A percentile compares a stretch with the other conserved stretches of the same genome.
Evolutionary conservation across 257 asterid species (phyloP).

Genomic region (Ilex aquifolium): DNA sequence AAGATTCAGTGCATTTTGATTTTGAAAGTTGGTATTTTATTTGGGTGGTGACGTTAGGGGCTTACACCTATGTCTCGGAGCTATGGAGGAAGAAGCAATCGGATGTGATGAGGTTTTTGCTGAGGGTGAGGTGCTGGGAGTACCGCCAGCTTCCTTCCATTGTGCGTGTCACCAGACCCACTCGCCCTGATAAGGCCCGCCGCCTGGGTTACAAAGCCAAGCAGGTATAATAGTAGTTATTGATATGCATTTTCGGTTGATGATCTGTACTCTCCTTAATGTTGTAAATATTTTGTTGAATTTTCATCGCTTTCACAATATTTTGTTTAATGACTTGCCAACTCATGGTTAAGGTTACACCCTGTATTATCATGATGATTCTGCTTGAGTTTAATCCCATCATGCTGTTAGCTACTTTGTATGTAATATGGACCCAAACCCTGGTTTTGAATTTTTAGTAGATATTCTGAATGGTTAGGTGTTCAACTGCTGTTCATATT

Average conservation of each 20-base stretch:
- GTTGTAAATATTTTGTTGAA: too few relatives aligned
- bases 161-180: constrained; percentile 57
- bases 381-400: not conserved
- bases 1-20: too few relatives aligned
- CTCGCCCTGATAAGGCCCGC: constrained; percentile 70
- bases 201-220: constrained; percentile 72
- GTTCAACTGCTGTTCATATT: too few relatives aligned
- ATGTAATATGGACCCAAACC: too few relatives aligned
- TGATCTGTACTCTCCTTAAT: not conserved
- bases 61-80: constrained; percentile 61
- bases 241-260: not conserved
- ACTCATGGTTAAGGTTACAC: too few relatives aligned
- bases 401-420: too few relatives aligned
- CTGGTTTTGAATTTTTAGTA: too few relatives aligned
- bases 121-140: constrained; percentile 67
- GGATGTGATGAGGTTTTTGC: constrained; percentile 62
- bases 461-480: too few relatives aligned
- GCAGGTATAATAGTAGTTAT: constrained; percentile 30
- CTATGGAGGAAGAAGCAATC: constrained; percentile 68
- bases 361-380: not conserved
- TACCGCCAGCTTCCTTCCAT: constrained; percentile 67
- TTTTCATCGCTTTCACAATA: not conserved
- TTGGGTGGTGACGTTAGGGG: constrained; percentile 26
- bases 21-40: not conserved
- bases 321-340: too few relatives aligned